Conservation (phyloP, 2,329 filamentous ascomycete genomes). For the Aspergillus piperis region DNA sequence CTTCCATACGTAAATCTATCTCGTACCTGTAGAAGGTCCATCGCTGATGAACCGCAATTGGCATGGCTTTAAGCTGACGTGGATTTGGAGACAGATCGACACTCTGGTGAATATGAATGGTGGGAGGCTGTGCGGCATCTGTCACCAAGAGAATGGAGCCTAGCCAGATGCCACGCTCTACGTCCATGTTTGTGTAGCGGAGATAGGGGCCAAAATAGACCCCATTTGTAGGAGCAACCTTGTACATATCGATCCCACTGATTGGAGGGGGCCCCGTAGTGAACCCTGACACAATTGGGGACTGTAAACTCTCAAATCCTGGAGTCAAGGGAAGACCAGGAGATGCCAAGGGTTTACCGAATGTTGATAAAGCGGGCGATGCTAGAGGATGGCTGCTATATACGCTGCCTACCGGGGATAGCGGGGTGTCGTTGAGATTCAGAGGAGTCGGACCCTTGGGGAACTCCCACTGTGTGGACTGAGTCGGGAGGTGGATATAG, state of each 20-base stretch:
- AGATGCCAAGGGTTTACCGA: conserved; percentile 65
- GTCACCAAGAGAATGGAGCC: conserved; percentile 93
- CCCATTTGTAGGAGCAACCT: conserved; percentile 87
- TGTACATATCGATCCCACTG: conserved; percentile 91
- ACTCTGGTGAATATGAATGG: conserved; percentile 92
- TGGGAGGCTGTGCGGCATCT: conserved; percentile 87
- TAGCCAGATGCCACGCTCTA: conserved; percentile 86
- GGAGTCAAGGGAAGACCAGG: conserved; percentile 81
- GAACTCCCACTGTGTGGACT: conserved; percentile 98
- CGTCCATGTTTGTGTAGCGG: conserved; percentile 94
- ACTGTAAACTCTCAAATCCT: conserved; percentile 80
- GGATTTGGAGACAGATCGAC: conserved; percentile 90
- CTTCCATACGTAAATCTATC: conserved; percentile 84
- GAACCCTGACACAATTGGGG: conserved; percentile 77
- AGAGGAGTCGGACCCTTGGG: conserved; percentile 92
- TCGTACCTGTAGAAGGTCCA: conserved; percentile 98
- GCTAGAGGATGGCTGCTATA: conserved; percentile 70
- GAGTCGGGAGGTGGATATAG: conserved; percentile 93
- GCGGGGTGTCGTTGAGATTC: conserved; percentile 75
- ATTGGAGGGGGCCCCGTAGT: conserved; percentile 77
- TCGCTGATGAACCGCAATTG: conserved; percentile 84
- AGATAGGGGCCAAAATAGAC: conserved; percentile 98
- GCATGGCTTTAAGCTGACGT: conserved; percentile 76
- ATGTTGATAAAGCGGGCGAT: conserved; percentile 65
- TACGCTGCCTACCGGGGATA: conserved; percentile 78